Evolutionary conservation across 2,329 filamentous ascomycete species (phyloP), one percentile per base, ranked within the genome.

Genomic region (Aureobasidium sp.): DNA sequence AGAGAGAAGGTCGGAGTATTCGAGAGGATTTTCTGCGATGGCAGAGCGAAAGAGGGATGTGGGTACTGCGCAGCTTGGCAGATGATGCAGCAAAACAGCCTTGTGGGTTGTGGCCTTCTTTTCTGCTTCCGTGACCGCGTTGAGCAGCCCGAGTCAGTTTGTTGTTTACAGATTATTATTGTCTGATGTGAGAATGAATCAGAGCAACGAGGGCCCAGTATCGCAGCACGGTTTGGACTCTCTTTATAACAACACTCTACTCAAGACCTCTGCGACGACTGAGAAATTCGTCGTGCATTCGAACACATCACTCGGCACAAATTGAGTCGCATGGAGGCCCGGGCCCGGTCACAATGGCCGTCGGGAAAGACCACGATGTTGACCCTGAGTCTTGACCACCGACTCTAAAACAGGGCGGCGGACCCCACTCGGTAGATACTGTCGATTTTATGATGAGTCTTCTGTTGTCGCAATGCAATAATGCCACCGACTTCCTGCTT

Each of bases 1-100:
- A 29, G 47, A 51, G 37, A 32, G 47, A 51, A 30, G 22, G 27
- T 19, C 7, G 37, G 37, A 39, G n/a, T 44, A n/a, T 32, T 44
- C 41, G 41, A 44, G 27, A 32, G 41, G 41, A 27, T 32, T 44
- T 44, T 44, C 27, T 44, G 41, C 41, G 41, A 44, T 44, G 41
- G 27, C 24, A 16, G 27, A 41, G 12, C 34, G 10, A 19, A 27
- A 40, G 47, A 17, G 12, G 3, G 35, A 27, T 35, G 47, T 24
- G 21, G 37, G 35, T 19, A 37, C 22, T 25, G 16, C 16, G 35
- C 7, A 39, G 45, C 45, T 49, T 49, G 45, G 45, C 45, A 30
- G 27, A 49, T 44, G 41, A 44, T 44, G 41, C 41, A 44, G 41
- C 41, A 44, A 44, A 44, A 44, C 41, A 44, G 41, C 41, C 41